Conservation (phyloP, 2,329 filamentous ascomycete genomes). For the Knoxdaviesia capensis region DNA sequence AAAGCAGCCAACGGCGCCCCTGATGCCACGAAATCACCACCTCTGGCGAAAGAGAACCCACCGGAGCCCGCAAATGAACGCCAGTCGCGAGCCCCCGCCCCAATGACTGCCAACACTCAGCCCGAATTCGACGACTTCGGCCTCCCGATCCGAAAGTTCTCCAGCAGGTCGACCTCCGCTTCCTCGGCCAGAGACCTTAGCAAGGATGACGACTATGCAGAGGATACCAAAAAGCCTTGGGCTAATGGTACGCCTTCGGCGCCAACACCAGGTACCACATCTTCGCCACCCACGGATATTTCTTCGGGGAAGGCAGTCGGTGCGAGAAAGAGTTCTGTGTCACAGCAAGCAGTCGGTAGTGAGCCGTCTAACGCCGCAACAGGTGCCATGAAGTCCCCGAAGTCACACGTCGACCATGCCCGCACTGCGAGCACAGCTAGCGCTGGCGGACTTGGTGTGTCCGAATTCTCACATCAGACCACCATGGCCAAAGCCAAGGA, state of each 20-base stretch:
- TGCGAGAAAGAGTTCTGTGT: too few relatives aligned
- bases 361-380: background rate
- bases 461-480: slow-evolving; percentile 85
- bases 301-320: slow-evolving; percentile 2
- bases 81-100: too few relatives aligned
- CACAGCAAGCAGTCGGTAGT: too few relatives aligned
- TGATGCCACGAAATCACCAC: too few relatives aligned
- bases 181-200: background rate
- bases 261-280: background rate
- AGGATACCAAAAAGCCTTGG: background rate
- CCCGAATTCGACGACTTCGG: slow-evolving; percentile 51
- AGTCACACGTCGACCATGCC: slow-evolving; percentile 10
- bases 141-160: slow-evolving; percentile 27
- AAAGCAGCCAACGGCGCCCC: too few relatives aligned
- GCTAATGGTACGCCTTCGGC: background rate
- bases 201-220: background rate
- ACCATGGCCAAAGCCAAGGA: slow-evolving; percentile 31
- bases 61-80: too few relatives aligned
- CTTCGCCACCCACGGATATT: slow-evolving; percentile 1
- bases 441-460: slow-evolving; percentile 19
- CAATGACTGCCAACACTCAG: background rate
- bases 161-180: background rate
- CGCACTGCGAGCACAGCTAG: slow-evolving; percentile 20
- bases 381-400: background rate
- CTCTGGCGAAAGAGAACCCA: too few relatives aligned